These are phyloP conservation scores for Monilinia vaccinii-corymbosi DNA, from an alignment of 2,329 filamentous ascomycete species.

Conservation along the genomic window DNA sequence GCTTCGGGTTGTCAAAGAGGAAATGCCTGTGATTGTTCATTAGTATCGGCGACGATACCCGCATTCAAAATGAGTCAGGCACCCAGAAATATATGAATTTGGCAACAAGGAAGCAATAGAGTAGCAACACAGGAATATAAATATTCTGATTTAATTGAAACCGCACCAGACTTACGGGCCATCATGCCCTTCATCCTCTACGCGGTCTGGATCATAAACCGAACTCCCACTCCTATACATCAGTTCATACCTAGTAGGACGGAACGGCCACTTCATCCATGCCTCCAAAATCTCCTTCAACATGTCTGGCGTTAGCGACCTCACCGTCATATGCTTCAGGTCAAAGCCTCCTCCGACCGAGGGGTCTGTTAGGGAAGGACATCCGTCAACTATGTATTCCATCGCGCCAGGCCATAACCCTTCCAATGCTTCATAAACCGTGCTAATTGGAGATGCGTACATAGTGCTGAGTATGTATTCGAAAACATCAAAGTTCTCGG, in stretches of 20 bases:
- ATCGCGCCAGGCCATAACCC: slow-evolving; percentile 50
- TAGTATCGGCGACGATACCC: not conserved
- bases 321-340: slow-evolving; percentile 35
- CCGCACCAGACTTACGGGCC: not conserved
- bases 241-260: slow-evolving; percentile 54
- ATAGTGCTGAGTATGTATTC: slow-evolving; percentile 42
- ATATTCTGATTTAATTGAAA: not conserved
- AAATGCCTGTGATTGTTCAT: not conserved
- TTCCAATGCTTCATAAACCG: slow-evolving; percentile 39
- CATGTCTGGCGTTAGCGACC: slow-evolving; percentile 45
- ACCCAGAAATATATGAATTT: not conserved
- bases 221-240: slow-evolving; percentile 8
- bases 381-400: slow-evolving; percentile 41
- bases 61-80: not conserved
- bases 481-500: slow-evolving; percentile 38
- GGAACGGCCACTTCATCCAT: slow-evolving; percentile 60
- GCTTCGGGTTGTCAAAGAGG: not conserved
- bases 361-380: slow-evolving; percentile 41
- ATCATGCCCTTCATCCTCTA: not conserved
- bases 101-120: not conserved
- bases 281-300: slow-evolving; percentile 48
- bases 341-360: slow-evolving; percentile 36
- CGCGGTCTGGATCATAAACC: not conserved
- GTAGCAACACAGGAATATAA: not conserved
- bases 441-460: slow-evolving; percentile 28